A percentile compares a stretch with the other conserved stretches of the same genome.
Evolutionary conservation across 495 filamentous ascomycete genomes (phyloP).

Genomic region (Neurospora pannonica): DNA sequence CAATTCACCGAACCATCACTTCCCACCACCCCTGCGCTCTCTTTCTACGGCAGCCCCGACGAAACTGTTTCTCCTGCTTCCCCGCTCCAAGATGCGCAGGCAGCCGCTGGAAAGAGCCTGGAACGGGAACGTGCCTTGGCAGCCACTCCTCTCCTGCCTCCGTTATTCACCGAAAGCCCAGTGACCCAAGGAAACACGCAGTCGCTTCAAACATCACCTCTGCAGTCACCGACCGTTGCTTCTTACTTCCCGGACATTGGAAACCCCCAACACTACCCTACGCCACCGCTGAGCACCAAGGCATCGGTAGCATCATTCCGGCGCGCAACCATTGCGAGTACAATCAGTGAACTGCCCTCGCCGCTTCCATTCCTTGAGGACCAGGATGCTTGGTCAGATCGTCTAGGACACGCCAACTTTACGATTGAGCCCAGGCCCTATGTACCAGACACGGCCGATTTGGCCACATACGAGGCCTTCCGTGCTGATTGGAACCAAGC

Average conservation of each 20-base stretch:
- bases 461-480: conserved; percentile 55
- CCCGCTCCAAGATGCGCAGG: conserved; percentile 51
- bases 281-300: conserved; percentile 71
- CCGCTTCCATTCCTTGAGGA: conserved; percentile 51
- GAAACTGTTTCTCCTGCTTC: conserved; percentile 25
- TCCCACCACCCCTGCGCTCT: conserved; percentile 57
- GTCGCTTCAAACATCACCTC: conserved; percentile 56
- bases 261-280: conserved; percentile 38
- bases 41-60: conserved; percentile 53
- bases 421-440: conserved; percentile 80
- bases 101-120: conserved; percentile 37
- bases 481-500: conserved; percentile 74
- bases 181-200: conserved; percentile 20
- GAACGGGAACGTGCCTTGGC: conserved; percentile 56
- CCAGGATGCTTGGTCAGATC: conserved; percentile 70
- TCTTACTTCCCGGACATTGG: conserved; percentile 18
- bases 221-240: conserved; percentile 67
- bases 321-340: conserved; percentile 26
- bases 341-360: conserved; percentile 26
- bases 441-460: conserved; percentile 44
- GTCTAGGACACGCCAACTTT: conserved; percentile 86
- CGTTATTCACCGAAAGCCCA: conserved; percentile 52
- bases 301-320: conserved; percentile 72
- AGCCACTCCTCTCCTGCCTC: conserved; percentile 74
- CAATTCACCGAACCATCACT: conserved; percentile 35